Conservation (phyloP, 192 early-diverging fungal genomes). For the Backusella circina region DNA sequence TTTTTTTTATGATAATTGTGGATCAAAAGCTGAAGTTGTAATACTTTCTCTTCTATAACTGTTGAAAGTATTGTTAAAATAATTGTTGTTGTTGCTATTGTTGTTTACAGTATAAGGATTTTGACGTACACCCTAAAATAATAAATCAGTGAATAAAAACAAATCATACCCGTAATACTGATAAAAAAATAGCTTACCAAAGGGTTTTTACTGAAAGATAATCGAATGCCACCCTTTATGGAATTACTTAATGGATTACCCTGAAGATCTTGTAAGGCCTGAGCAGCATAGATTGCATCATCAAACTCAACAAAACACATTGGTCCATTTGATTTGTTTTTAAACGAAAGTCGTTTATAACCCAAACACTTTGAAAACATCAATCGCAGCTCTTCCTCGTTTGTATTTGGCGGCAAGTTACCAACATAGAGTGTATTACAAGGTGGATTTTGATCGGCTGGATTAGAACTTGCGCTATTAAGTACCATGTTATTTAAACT, state of each 20-base stretch:
- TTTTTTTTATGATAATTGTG: neutral
- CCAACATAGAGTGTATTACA: slow-evolving; percentile 99
- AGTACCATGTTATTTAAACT: slow-evolving; percentile 3
- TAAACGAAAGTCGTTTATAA: slow-evolving; percentile 89
- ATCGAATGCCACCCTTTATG: slow-evolving; percentile 89
- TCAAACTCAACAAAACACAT: slow-evolving; percentile 99
- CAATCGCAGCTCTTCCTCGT: slow-evolving; percentile 83
- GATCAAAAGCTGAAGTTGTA: slow-evolving; percentile 7
- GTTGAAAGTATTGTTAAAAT: neutral
- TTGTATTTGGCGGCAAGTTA: slow-evolving; percentile 89
- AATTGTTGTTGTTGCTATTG: neutral
- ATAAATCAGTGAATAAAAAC: neutral
- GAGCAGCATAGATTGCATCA: slow-evolving; percentile 86
- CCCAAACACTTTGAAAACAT: slow-evolving; percentile 82
- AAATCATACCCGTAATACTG: neutral
- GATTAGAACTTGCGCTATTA: slow-evolving; percentile 47
- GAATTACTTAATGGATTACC: slow-evolving; percentile 83
- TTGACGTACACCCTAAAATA: slow-evolving; percentile 8
- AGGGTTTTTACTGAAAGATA: slow-evolving; percentile 96
- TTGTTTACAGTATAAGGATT: neutral
- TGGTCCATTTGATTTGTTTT: slow-evolving; percentile 88
- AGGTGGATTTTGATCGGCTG: slow-evolving; percentile 94
- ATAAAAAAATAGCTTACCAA: slow-evolving; percentile 36
- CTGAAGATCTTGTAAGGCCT: slow-evolving; percentile 85
- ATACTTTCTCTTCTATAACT: slow-evolving; percentile 15